A percentile compares a stretch with the other conserved stretches of the same genome.
These are phyloP conservation scores for Erysiphe pulchra DNA, from an alignment of 2,329 filamentous ascomycete species.

Conservation along the genomic window DNA sequence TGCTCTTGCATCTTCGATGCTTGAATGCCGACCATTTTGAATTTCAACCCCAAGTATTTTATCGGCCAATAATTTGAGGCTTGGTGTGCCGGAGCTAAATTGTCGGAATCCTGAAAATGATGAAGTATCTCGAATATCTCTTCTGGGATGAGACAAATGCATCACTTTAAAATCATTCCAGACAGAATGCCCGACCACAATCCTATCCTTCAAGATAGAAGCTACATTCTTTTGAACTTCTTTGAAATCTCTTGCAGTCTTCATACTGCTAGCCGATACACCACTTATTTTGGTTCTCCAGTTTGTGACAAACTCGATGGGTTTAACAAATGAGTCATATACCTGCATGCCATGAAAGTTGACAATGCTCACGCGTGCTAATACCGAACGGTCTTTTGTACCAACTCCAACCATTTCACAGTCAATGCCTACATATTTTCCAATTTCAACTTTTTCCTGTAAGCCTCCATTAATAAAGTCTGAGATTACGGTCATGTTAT, in stretches of 20 bases:
- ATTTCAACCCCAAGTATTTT: slow-evolving; percentile 35
- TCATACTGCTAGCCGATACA: slow-evolving; percentile 49
- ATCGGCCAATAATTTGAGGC: slow-evolving; percentile 30
- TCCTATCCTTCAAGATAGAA: slow-evolving; percentile 38
- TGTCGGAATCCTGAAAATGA: slow-evolving; percentile 51
- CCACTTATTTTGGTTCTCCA: slow-evolving; percentile 78
- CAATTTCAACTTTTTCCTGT: slow-evolving; percentile 36
- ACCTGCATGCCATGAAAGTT: slow-evolving; percentile 84
- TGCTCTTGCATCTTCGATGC: slow-evolving; percentile 57
- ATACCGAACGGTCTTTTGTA: slow-evolving; percentile 40
- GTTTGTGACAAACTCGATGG: slow-evolving; percentile 56
- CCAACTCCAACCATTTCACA: slow-evolving; percentile 96
- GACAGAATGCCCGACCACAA: slow-evolving; percentile 66
- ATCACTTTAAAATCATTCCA: slow-evolving; percentile 53
- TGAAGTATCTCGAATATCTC: slow-evolving; percentile 65
- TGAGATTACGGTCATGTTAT: slow-evolving; percentile 23
- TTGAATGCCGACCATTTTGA: slow-evolving; percentile 37
- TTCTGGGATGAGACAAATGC: slow-evolving; percentile 49
- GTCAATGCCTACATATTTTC: slow-evolving; percentile 81
- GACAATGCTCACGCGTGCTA: slow-evolving; percentile 72
- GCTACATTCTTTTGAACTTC: slow-evolving; percentile 52
- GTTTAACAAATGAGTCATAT: slow-evolving; percentile 79
- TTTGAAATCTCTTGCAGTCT: slow-evolving; percentile 40
- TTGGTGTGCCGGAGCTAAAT: slow-evolving; percentile 41
- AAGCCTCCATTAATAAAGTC: slow-evolving; percentile 38